Evolutionary conservation across 331 rosid genomes (phyloP), one percentile per base, ranked within the genome.

Genomic region (Telfairia occidentalis): DNA sequence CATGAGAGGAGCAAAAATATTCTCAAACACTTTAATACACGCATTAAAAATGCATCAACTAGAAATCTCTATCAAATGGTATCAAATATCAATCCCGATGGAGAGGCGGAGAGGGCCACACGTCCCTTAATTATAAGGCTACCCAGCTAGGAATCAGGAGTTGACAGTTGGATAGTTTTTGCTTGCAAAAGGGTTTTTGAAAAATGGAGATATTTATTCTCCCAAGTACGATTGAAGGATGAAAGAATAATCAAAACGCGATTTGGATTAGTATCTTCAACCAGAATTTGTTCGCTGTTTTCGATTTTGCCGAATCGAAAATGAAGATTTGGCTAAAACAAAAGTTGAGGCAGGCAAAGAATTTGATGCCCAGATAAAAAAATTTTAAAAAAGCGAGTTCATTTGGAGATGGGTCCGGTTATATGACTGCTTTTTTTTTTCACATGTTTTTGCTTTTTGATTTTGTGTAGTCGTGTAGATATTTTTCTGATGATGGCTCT

Each of bases 381-480:
- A 9, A 9, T n/a, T n/a, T n/a, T n/a, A 5, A 24, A 24, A 4
- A 37, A n/a, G 16, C 54, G 54, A 42, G 73, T 42, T 67, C 54
- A 40, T 5, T 66, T 40, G 73, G 35, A 21, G 21, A 66, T 66
- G 71, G 26, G 64, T 61, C 9, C 65, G 76, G 40, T 67, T 76
- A 81, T 83, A 87, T 89, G 92, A 84, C 71, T 74, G 79, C 78
- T 82, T 83, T 2, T 38, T 2, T 38, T 66, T 88, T 86, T 78
- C 81, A 77, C 74, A 58, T 83, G 89, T 77, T 81, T 76, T 77
- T 82, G 86, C 84, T 75, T 78, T 79, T 65, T 84, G 78, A 57
- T 71, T 63, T 18, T 19, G 34, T 69, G 79, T 79, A 82, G 79
- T 12, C 29, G 3, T 1, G 75, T 81, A 84, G 81, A 78, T 77